phyloP scores from a whole-genome alignment of 768 basidiomycete species.

The Steccherinum ochraceum region DNA sequence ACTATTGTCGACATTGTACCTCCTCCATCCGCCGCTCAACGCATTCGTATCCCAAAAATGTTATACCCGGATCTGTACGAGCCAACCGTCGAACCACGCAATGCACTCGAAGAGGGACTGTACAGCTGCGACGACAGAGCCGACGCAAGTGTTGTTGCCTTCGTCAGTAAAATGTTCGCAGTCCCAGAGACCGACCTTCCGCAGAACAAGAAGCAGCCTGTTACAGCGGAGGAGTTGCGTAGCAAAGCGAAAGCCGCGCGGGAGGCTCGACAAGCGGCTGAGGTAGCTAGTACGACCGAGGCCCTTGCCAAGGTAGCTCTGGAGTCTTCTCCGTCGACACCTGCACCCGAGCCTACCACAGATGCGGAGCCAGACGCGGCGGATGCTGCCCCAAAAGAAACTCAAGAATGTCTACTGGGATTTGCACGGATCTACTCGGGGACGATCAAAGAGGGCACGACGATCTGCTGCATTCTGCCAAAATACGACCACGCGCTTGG shows the following conservation, averaged over 20 bases:
- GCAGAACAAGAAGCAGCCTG: conserved; percentile 68
- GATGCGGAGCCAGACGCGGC: conserved; percentile 13
- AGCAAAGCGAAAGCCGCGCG: conserved; percentile 51
- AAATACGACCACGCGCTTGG: conserved; percentile 69
- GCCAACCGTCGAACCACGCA: conserved; percentile 52
- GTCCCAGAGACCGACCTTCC: conserved; percentile 77
- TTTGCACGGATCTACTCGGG: conserved; percentile 95
- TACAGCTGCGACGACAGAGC: conserved; percentile 60
- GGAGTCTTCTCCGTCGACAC: background rate
- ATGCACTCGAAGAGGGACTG: conserved; percentile 78
- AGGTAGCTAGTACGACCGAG: conserved; percentile 11
- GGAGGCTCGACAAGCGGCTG: conserved; percentile 24
- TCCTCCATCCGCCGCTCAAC: conserved; percentile 76
- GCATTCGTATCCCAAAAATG: conserved; percentile 83
- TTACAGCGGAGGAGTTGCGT: conserved; percentile 84
- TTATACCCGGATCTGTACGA: conserved; percentile 76
- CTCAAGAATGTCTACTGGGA: conserved; percentile 71
- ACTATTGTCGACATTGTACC: conserved; percentile 92
- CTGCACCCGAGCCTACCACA: background rate
- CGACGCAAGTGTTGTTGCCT: conserved; percentile 66
- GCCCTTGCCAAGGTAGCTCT: conserved; percentile 16
- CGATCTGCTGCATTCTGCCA: conserved; percentile 73
- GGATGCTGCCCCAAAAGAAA: conserved; percentile 17
- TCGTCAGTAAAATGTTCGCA: conserved; percentile 99
- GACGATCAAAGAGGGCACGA: conserved; percentile 56